These are phyloP conservation scores for Arabidopsis thaliana DNA, from an alignment of 345 rosid species.

Conservation along the genomic window TAIR10.1 NC_003074.8:12029501-12030000, in stretches of 20 bases:
- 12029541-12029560: no score
- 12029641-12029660: no score
- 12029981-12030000: background rate
- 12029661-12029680: no score
- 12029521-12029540: no score
- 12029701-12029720: no score
- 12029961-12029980: background rate
- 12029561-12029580: no score
- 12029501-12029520: no score
- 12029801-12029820: background rate
- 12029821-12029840: background rate
- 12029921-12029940: background rate
- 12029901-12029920: accelerated
- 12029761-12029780: background rate
- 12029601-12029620: no score
- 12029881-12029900: background rate
- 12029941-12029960: background rate
- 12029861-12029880: accelerated
- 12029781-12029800: background rate
- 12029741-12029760: background rate
- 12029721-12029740: no score
- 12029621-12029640: no score
- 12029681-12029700: no score
- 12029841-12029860: background rate
- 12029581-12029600: no score